These are phyloP conservation scores for Aspergillus bertholletiae DNA, from an alignment of 495 filamentous ascomycete genomes.

Conservation along the genomic window DNA sequence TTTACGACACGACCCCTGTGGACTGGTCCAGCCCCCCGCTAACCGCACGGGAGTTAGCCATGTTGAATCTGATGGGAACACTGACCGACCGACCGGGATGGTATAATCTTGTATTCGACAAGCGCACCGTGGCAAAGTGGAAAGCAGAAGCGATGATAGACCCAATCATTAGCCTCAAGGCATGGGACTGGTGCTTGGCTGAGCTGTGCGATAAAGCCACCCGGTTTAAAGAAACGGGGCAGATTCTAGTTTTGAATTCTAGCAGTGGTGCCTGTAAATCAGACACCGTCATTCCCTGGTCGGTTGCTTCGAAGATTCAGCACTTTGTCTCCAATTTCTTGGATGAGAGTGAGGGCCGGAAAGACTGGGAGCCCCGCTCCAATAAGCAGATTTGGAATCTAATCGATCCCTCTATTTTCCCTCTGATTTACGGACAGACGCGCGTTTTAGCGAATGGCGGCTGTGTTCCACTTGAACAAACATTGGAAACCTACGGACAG, in stretches of 20 bases:
- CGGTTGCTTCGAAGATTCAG: not conserved
- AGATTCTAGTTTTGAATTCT: slow-evolving; percentile 8
- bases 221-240: slow-evolving; percentile 4
- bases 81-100: slow-evolving; percentile 43
- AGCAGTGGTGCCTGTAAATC: slow-evolving; percentile 9
- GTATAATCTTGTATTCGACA: slow-evolving; percentile 4
- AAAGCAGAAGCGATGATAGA: not conserved
- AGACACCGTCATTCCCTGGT: slow-evolving; percentile 3
- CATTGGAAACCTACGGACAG: not conserved
- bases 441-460: not conserved
- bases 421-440: not conserved
- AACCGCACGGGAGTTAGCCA: slow-evolving; percentile 30
- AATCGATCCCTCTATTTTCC: slow-evolving; percentile 6
- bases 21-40: slow-evolving; percentile 6
- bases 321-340: not conserved
- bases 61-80: slow-evolving; percentile 28
- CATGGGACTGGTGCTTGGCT: slow-evolving; percentile 14
- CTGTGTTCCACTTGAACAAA: not conserved
- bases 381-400: not conserved
- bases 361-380: not conserved
- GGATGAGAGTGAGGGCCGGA: not conserved
- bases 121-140: slow-evolving; percentile 4
- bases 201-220: slow-evolving; percentile 14
- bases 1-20: not conserved
- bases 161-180: slow-evolving; percentile 8